Base-by-base conservation (phyloP, 148 eudicot genomes). In the Vaccinium macrocarpon region DNA sequence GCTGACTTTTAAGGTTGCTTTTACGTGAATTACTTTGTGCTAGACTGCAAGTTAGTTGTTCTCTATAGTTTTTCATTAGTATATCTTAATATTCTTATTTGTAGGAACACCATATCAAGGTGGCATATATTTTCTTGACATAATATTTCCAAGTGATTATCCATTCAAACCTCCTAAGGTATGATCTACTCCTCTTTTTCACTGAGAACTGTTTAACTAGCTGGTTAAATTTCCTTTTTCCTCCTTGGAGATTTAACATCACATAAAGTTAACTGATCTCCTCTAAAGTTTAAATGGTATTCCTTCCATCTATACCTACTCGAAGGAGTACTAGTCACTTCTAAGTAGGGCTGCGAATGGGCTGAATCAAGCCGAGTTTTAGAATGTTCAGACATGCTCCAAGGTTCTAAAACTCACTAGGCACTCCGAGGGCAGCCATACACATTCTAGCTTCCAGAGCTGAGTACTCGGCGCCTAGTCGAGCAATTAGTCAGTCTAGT, bases 91-190 rank as follows among this genome's bases (percentile, higher is more conserved):
- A 19, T 68, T 16, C 79, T n/a, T 74, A 77, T 80, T 77, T 82
- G 87, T 76, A 97, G 99, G 98, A 75, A 97, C 97, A 15, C 97
- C 99, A 8, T 97, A 97, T 89, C 88, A 92, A 88, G 98, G 95
- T 42, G 99, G 98, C 62, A 87, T 97, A 66, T 97, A 89, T 87
- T 97, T 97, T 86, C 96, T 97, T n/a, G 97, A 97, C 88, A 97
- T 97, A 78, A 82, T 86, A 12, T 97, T 97, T 83, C 97, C 98
- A 5, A 62, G 35, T 78, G 98, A 97, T 82, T 97, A 97, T 89
- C 99, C 98, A 9, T 97, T 95, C 81, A 93, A 92, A 82, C 96
- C 98, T 84, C 99, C 99, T 5, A 86, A 91, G 92, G 98, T 95
- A 87, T 61, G 85, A 62, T 78, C 56, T 4, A 15, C n/a, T 32